Evolutionary conservation across 2,329 filamentous ascomycete genomes (phyloP), one percentile per base, ranked within the genome.

Genomic region (Pseudogymnoascus sp.): DNA sequence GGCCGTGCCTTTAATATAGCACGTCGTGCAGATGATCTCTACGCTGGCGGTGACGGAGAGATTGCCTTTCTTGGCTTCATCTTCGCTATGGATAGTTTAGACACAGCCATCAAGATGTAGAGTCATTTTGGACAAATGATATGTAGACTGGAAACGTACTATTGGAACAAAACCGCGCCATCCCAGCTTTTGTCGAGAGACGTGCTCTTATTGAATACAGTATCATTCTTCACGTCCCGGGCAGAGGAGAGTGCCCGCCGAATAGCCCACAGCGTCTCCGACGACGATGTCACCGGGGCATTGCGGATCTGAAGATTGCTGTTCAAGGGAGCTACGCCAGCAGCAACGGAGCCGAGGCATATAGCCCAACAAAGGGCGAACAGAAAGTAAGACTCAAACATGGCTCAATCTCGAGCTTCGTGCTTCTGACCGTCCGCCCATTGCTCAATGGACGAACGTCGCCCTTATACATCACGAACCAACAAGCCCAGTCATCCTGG

Each of bases 1-100:
- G 10, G 78, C 79, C 4, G 67, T 70, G 46, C 80, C 81, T 63
- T 79, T 80, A 62, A 83, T 70, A 68, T 84, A 84, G 67, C 82
- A 84, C 4, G 72, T 78, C 3, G 72, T 75, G 68, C 81, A 83
- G 10, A 73, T 72, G 35, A 82, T 75, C 59, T 80, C 73, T n/a
- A 81, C 67, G 2, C 71, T 66, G 19, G 64, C 67, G 11, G 56
- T 43, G 7, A 69, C 43, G 3, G 69, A 63, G 10, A 69, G 61
- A 6, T 70, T 71, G 2, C 63, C 64, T 1, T 70, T 65, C 11
- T 66, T 40, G 10, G 19, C 60, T 33, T 60, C 40, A 8, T 22
- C 46, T 26, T 68, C 62, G 14, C 62, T 63, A 26, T 31, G n/a
- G 31, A 56, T 33, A 33, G 16, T 33, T 56, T 33, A 56, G 50